Percentiles rank a stretch among this genome's conserved stretches.
phyloP scores from a whole-genome alignment of 129 eudicot genomes.

The Centaurea solstitialis region DNA sequence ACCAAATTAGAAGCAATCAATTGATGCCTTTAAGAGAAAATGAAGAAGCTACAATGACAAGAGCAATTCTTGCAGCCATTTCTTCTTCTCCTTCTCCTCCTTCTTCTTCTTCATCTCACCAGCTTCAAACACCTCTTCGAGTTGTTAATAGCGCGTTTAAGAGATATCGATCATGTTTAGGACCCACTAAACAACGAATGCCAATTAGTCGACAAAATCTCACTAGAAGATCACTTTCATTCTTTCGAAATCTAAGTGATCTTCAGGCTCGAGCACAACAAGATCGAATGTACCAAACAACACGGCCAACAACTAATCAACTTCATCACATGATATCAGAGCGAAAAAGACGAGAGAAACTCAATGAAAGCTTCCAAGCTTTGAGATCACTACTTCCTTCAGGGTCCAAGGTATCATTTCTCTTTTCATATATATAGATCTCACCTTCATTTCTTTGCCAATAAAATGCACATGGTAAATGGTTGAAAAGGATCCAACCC shows the following conservation, averaged over 20 bases:
- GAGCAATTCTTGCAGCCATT: conserved; percentile 65
- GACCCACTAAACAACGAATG: conserved; percentile 23
- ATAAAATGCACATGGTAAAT: not conserved
- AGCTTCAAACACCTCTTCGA: conserved; percentile 27
- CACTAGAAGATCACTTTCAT: conserved; percentile 45
- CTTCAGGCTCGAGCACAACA: conserved; percentile 32
- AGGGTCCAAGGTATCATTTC: conserved; percentile 63
- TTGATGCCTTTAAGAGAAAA: conserved; percentile 52
- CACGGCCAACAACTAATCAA: conserved; percentile 48
- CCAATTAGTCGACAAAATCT: conserved; percentile 38
- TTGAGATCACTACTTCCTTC: conserved; percentile 84
- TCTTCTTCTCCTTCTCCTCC: conserved; percentile 42
- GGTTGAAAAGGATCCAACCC: not conserved
- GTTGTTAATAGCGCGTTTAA: conserved; percentile 49
- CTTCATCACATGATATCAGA: conserved; percentile 82
- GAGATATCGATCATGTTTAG: conserved; percentile 35
- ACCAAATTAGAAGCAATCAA: conserved; percentile 37
- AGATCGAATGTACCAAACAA: conserved; percentile 23
- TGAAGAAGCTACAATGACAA: conserved; percentile 68
- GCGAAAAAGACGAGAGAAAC: conserved; percentile 67
- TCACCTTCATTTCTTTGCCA: not conserved
- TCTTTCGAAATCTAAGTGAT: conserved; percentile 37
- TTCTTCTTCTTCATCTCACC: conserved; percentile 34
- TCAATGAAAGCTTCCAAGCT: conserved; percentile 77
- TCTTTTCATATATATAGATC: not conserved